A percentile compares a stretch with the other conserved stretches of the same genome.
Conservation (phyloP, 1,139 yeast genomes). For the Blastobotrys serpentis region DNA sequence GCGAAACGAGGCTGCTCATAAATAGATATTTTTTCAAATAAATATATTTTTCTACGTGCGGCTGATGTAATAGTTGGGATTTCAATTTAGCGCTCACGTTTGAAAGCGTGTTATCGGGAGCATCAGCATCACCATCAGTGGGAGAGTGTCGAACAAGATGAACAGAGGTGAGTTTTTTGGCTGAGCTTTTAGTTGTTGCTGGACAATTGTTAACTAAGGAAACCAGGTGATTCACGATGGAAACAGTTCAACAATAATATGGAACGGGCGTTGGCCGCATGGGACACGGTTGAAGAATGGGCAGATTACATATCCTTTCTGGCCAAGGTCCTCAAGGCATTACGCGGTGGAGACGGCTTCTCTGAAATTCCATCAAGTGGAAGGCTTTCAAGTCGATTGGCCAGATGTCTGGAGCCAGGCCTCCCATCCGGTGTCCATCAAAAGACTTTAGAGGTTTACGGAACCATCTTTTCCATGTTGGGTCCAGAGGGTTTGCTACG, state of each 20-base stretch:
- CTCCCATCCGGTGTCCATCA: constrained; percentile 96
- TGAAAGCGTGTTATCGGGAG: too few species aligned
- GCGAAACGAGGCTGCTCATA: too few species aligned
- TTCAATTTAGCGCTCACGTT: too few species aligned
- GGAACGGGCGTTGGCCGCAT: constrained; percentile 72
- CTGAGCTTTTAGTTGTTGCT: too few species aligned
- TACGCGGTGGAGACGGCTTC: constrained; percentile 40
- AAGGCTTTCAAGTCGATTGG: constrained; percentile 41
- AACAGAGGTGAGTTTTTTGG: too few species aligned
- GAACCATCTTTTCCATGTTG: constrained; percentile 61
- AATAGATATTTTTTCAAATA: too few species aligned
- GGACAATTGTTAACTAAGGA: not conserved
- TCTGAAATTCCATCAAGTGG: constrained; percentile 47
- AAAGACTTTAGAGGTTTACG: constrained; percentile 77
- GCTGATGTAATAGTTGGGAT: too few species aligned
- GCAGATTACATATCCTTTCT: constrained; percentile 96
- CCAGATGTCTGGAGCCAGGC: constrained; percentile 68
- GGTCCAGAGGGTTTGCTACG: constrained; percentile 21
- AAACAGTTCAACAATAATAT: constrained; percentile 64
- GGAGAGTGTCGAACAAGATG: too few species aligned
- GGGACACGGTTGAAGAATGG: constrained; percentile 92
- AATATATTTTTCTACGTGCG: too few species aligned
- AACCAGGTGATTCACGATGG: constrained; percentile 49
- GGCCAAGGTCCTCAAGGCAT: constrained; percentile 70
- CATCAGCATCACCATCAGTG: too few species aligned